Evolutionary conservation across 140 eudicot genomes (phyloP), one percentile per base, ranked within the genome.

Genomic region (Ambrosia hybrid): DNA sequence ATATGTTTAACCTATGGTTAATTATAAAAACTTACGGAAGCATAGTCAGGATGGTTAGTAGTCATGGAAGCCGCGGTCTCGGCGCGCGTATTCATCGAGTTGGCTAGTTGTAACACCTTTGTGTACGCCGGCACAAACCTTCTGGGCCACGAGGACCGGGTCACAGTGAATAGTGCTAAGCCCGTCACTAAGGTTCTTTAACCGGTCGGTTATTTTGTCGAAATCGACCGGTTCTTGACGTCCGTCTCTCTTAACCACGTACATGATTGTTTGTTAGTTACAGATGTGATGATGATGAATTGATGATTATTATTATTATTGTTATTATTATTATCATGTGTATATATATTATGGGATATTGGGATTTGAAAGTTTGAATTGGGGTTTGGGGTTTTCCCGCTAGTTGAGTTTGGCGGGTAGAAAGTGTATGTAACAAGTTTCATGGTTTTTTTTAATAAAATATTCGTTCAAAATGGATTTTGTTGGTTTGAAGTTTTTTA

Each of bases 21-120:
- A 21, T 21, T n/a, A 2, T 39, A 39, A 2, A 39, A 39, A 39
- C 45, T 39, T 39, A 39, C 45, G 6, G 45, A 39, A 39, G 45
- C 45, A 4, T 90, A 90, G 72, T 90, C 97, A 33, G 97, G 95
- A 67, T 90, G 97, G 26, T 81, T 87, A 3, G 97, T 84, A 4
- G 97, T 90, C 95, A 90, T 58, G 34, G 92, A 95, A 33, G 97
- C 97, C 2, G 97, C 87, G n/a, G 97, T 90, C 64, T 90, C 97
- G 0, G 97, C 97, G n/a, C 15, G 95, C 95, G 77, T 87, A 84
- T 68, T 90, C 97, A 82, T 87, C 92, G 49, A 90, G 85, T 65
- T 87, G 97, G 64, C 92, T 90, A 10, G 97, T 90, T 15, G 97
- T 90, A 21, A 13, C 90, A 13, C 95, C 95, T 60, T 83, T 90